These are phyloP conservation scores for Phallus indusiatus DNA, from an alignment of 768 basidiomycete species.

Conservation along the genomic window DNA sequence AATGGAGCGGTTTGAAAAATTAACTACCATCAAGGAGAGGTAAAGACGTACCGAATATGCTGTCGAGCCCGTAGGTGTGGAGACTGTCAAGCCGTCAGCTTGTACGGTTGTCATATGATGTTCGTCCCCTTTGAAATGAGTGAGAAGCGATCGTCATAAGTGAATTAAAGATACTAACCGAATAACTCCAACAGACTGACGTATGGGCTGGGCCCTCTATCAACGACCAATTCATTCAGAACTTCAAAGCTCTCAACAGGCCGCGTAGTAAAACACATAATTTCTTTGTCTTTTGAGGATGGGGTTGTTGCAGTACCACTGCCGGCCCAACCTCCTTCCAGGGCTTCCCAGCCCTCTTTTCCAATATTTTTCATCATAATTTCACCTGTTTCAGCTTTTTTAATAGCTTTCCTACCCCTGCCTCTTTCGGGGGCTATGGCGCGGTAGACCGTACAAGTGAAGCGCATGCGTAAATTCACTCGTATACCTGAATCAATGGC, in stretches of 20 bases:
- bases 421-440: slow-evolving; percentile 69
- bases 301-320: slow-evolving; percentile 23
- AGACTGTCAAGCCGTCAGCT: slow-evolving; percentile 90
- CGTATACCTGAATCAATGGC: slow-evolving; percentile 89
- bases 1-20: slow-evolving; percentile 10
- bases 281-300: slow-evolving; percentile 77
- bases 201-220: slow-evolving; percentile 95
- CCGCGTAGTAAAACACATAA: slow-evolving; percentile 94
- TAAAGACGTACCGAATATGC: slow-evolving; percentile 77
- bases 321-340: slow-evolving; percentile 69
- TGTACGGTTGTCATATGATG: slow-evolving; percentile 99
- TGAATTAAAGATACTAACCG: slow-evolving; percentile 43
- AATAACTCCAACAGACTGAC: slow-evolving; percentile 94
- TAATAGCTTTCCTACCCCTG: slow-evolving; percentile 69
- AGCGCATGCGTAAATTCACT: slow-evolving; percentile 97
- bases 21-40: slow-evolving; percentile 1
- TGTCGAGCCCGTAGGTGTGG: slow-evolving; percentile 96
- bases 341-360: slow-evolving; percentile 90
- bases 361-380: slow-evolving; percentile 94
- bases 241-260: slow-evolving; percentile 95
- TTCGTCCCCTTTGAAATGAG: slow-evolving; percentile 68
- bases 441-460: slow-evolving; percentile 97
- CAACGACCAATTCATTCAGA: slow-evolving; percentile 94
- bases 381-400: slow-evolving; percentile 89
- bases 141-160: neutral